Base-by-base conservation (phyloP, 352 stramenopile species). In the Phytophthora idaei region DNA sequence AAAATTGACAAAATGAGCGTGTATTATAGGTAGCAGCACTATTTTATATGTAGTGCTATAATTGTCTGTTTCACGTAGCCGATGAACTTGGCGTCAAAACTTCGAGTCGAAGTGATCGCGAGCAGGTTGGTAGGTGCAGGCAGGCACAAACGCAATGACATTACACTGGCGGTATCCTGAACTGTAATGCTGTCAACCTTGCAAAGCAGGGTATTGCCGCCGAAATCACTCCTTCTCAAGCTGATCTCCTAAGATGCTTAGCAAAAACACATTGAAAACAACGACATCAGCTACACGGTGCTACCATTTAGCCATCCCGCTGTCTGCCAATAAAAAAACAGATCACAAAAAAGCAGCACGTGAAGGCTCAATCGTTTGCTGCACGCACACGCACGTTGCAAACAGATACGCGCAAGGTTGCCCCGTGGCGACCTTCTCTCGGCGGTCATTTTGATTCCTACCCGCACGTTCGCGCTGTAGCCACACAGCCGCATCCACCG, bases 381-480 rank as follows among this genome's bases (percentile, higher is more conserved):
- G 50, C 59, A 67, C 21, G 15, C 34, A 15, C 61, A 68, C 61
- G 61, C 51, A 56, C 49, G 9, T 21, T 41, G 51, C 31, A 56
- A 60, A 51, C 31, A 62, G 55, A 62, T 62, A 66, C 58, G 57
- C 57, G 37, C 57, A 17, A 49, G 44, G 39, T 32, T 46, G 46
- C 32, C 53, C 44, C 28, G 21, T 37, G 56, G 34, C 57, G 57
- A 34, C 45, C 17, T 51, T 10, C 55, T 45, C 39, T 41, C 48
- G 17, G 39, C 29, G 48, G 42, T 56, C 57, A 74, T 57, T 74
- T 71, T 27, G 54, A 52, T 70, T 70, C 57, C 56, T 52, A 10
- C 48, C 47, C 27, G 8, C 67, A 39, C 48, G n/a, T 53, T 64
- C 28, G 46, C 53, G 61, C 44, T 49, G 53, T 50, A 52, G 36